Conservation (phyloP, 1,284 basidiomycete genomes). For the Trametes pubescens region DNA sequence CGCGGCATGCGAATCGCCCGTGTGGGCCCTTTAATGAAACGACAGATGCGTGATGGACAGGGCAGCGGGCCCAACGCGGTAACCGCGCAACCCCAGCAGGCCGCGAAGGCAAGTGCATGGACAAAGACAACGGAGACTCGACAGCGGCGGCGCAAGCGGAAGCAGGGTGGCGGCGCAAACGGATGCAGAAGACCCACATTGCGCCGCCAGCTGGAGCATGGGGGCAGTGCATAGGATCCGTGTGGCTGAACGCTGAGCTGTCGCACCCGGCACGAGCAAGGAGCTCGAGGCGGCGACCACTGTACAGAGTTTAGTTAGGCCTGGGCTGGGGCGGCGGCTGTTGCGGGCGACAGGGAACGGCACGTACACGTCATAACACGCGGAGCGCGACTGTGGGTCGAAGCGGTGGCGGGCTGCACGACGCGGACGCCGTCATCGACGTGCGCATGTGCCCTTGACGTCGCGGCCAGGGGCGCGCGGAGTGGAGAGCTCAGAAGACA, state of each 20-base stretch:
- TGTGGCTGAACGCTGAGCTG: neutral
- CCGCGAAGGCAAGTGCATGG: conserved; percentile 2
- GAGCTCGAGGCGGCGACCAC: neutral
- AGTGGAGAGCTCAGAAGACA: conserved; percentile 16
- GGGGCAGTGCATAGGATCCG: neutral
- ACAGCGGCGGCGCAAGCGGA: no score
- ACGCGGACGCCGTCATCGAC: conserved; percentile 19
- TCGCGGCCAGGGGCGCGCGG: conserved; percentile 24
- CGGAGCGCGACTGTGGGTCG: conserved; percentile 1
- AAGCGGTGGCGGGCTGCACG: neutral
- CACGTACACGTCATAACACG: conserved; percentile 16
- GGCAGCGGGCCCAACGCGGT: conserved; percentile 8
- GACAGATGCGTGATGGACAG: conserved; percentile 28
- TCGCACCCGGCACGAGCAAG: neutral
- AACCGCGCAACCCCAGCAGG: conserved; percentile 17
- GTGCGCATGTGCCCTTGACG: conserved; percentile 20
- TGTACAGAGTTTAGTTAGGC: conserved; percentile 11
- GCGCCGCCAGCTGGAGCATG: no score
- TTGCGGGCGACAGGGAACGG: conserved; percentile 9
- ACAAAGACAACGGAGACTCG: neutral
- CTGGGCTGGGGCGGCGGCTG: neutral
- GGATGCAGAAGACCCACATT: conserved; percentile 7
- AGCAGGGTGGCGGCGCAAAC: neutral
- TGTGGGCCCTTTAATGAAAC: conserved; percentile 13
- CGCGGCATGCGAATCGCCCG: conserved; percentile 14